phyloP scores from a whole-genome alignment of 192 early-diverging fungal species.

The Coemansia guatemalensis region DNA sequence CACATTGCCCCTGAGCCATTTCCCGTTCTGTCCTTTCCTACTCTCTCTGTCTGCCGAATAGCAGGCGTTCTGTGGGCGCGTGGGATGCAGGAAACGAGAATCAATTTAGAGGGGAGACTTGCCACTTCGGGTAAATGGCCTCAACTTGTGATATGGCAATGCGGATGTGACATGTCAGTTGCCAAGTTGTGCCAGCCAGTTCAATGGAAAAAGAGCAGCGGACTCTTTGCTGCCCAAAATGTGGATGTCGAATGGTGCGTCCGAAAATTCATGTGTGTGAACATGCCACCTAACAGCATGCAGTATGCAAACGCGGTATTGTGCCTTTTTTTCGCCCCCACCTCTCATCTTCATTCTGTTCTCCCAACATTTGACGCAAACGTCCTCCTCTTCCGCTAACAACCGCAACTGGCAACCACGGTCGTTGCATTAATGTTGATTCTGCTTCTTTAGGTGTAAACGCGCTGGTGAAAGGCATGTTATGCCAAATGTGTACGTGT shows the following conservation, averaged over 20 bases:
- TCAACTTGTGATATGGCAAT: not conserved
- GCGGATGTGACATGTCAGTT: not conserved
- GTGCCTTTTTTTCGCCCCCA: not conserved
- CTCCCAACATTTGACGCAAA: not conserved
- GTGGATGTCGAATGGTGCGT: slow-evolving; percentile 12
- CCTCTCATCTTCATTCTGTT: not conserved
- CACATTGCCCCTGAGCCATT: not conserved
- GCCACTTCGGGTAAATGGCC: slow-evolving; percentile 11
- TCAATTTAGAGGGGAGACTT: not conserved
- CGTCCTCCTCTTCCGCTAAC: not conserved
- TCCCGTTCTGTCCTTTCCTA: not conserved
- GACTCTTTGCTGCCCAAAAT: not conserved
- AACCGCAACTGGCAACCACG: not conserved
- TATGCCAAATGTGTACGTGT: too few species aligned
- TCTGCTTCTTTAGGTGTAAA: not conserved
- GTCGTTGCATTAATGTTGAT: not conserved
- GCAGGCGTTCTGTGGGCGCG: not conserved
- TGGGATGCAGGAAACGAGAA: not conserved
- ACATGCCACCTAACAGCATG: slow-evolving; percentile 9
- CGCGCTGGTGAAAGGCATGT: not conserved
- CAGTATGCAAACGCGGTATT: slow-evolving; percentile 1
- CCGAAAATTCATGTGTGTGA: slow-evolving; percentile 17
- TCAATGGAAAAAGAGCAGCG: not conserved
- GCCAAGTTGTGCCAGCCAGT: not conserved
- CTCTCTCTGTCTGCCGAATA: not conserved